These are phyloP conservation scores for Asterophora parasitica DNA, from an alignment of 768 basidiomycete species.

Conservation along the genomic window DNA sequence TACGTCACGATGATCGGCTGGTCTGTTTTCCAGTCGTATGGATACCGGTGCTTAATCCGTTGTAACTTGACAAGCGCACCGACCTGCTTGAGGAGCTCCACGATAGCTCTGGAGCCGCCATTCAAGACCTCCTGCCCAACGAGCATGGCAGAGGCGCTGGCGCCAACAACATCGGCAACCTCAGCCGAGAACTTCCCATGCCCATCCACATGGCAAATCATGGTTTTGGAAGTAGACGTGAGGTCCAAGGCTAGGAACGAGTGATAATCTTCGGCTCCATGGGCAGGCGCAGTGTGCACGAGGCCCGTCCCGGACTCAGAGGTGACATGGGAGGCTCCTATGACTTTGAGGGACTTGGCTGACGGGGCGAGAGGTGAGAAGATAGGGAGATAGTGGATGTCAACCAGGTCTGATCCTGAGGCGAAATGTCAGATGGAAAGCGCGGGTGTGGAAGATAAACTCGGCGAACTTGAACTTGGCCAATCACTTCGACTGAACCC, in stretches of 20 bases:
- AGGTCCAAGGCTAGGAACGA: slow-evolving; percentile 58
- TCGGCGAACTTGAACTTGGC: slow-evolving; percentile 32
- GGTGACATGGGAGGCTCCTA: slow-evolving; percentile 75
- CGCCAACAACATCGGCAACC: slow-evolving; percentile 56
- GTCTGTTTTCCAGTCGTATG: slow-evolving; percentile 96
- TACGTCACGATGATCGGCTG: slow-evolving; percentile 89
- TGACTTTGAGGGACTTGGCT: slow-evolving; percentile 38
- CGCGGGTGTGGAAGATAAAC: neutral
- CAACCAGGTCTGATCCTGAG: slow-evolving; percentile 52
- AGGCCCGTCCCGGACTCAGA: slow-evolving; percentile 89
- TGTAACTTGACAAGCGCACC: slow-evolving; percentile 61
- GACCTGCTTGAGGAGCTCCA: slow-evolving; percentile 54
- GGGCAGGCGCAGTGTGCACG: slow-evolving; percentile 93
- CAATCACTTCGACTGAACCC: slow-evolving; percentile 32
- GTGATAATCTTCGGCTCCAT: slow-evolving; percentile 89
- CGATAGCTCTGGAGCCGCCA: slow-evolving; percentile 64
- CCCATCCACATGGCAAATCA: slow-evolving; percentile 80
- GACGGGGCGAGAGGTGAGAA: slow-evolving; percentile 41
- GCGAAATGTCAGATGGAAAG: slow-evolving; percentile 12
- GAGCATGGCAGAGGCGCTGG: slow-evolving; percentile 38
- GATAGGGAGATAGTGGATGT: slow-evolving; percentile 53
- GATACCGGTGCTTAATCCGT: slow-evolving; percentile 81
- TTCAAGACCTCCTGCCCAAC: slow-evolving; percentile 68
- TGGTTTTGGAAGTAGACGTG: slow-evolving; percentile 36
- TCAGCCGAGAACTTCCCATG: slow-evolving; percentile 65